These are phyloP conservation scores for Microdochium paspali DNA, from an alignment of 2,329 filamentous ascomycete genomes.

Conservation along the genomic window DNA sequence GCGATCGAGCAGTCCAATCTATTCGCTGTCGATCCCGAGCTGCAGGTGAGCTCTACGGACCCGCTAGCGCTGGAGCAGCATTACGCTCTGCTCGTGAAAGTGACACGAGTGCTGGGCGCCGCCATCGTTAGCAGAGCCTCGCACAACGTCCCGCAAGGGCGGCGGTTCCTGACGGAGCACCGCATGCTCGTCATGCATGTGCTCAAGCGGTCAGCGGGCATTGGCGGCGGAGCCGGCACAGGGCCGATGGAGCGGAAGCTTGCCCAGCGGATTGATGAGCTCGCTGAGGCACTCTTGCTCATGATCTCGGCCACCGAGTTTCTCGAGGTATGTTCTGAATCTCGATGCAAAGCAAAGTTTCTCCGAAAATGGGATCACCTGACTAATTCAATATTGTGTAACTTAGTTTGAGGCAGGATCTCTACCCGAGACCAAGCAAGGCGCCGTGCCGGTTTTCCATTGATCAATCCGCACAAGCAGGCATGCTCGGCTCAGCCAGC, in stretches of 20 bases:
- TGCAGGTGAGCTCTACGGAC: conserved; percentile 69
- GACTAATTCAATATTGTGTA: neutral
- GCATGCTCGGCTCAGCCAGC: neutral
- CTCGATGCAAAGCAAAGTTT: no score
- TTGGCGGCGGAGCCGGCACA: conserved; percentile 45
- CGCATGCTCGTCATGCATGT: conserved; percentile 77
- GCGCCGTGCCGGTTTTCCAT: conserved; percentile 3
- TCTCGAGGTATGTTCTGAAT: conserved; percentile 65
- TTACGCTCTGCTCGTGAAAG: conserved; percentile 71
- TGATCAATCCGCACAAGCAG: neutral
- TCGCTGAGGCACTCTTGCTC: conserved; percentile 79
- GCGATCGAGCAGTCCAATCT: conserved; percentile 73
- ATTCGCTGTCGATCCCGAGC: conserved; percentile 84
- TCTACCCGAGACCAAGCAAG: conserved; percentile 2
- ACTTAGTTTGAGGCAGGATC: conserved; percentile 3
- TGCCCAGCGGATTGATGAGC: conserved; percentile 58
- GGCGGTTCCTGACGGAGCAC: conserved; percentile 73
- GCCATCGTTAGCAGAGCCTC: conserved; percentile 73
- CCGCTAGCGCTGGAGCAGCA: conserved; percentile 66
- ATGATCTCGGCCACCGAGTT: conserved; percentile 78
- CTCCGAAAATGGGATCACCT: no score
- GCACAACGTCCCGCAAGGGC: conserved; percentile 73
- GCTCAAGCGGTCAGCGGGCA: conserved; percentile 80
- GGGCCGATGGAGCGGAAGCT: conserved; percentile 27
- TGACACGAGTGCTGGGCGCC: conserved; percentile 74